Evolutionary conservation across 768 basidiomycete species (phyloP).

Genomic region (Hericium coralloides): DNA sequence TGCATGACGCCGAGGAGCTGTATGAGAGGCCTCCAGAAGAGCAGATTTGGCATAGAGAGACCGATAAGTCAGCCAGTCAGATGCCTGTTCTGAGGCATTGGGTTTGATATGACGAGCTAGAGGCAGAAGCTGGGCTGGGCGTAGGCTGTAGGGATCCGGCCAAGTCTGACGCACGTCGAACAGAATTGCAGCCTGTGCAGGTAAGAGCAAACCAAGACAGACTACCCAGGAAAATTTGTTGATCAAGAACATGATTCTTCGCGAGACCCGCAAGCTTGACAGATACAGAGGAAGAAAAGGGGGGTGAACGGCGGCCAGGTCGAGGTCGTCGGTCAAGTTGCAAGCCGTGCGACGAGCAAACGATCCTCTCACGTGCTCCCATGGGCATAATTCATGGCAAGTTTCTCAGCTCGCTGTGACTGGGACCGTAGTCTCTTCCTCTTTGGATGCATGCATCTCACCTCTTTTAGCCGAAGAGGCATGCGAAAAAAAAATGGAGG

Average conservation of each 20-base stretch:
- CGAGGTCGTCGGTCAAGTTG: too few species aligned
- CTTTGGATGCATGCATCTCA: too few species aligned
- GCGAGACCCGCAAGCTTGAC: not conserved
- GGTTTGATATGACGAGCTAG: slow-evolving; percentile 1
- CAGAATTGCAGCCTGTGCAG: not conserved
- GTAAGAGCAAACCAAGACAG: not conserved
- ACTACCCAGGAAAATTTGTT: not conserved
- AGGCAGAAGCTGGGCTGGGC: slow-evolving; percentile 7
- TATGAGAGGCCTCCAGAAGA: not conserved
- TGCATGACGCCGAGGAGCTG: not conserved
- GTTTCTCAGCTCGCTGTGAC: too few species aligned
- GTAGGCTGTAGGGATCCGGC: slow-evolving; percentile 13
- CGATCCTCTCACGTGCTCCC: too few species aligned
- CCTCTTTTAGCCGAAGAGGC: too few species aligned
- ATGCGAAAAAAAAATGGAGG: too few species aligned
- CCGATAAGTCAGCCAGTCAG: not conserved
- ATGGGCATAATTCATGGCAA: too few species aligned
- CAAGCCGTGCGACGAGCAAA: too few species aligned
- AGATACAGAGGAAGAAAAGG: not conserved
- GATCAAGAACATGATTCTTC: not conserved
- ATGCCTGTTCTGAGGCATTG: too few species aligned
- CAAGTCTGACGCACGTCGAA: slow-evolving; percentile 5
- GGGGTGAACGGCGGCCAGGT: not conserved
- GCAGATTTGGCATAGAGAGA: not conserved
- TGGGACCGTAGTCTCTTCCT: too few species aligned